Percentiles rank a stretch among this genome's conserved stretches.
Conservation (phyloP, 352 stramenopile genomes). For the Pythium vanterpoolii region DNA sequence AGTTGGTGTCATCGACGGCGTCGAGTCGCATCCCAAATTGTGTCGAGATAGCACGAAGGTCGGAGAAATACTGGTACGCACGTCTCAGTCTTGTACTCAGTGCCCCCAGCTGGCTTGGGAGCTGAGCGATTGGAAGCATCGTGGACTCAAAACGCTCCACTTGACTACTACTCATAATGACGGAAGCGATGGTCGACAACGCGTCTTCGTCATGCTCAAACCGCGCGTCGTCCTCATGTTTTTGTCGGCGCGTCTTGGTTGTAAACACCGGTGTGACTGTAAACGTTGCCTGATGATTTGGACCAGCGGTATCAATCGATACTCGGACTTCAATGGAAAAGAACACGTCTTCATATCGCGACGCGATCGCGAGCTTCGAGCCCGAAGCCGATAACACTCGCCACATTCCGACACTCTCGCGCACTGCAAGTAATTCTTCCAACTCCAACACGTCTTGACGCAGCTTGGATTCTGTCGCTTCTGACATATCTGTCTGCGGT, state of each 20-base stretch:
- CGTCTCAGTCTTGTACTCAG: constrained; percentile 28
- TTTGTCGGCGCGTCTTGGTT: constrained; percentile 8
- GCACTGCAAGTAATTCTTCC: constrained; percentile 22
- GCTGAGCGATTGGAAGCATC: neutral
- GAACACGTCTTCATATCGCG: constrained; percentile 19
- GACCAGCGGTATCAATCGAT: neutral
- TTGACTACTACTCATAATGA: constrained; percentile 1
- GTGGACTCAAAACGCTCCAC: neutral
- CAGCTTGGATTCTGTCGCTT: constrained; percentile 5
- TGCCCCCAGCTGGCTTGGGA: neutral
- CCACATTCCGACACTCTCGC: constrained; percentile 21
- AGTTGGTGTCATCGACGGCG: constrained; percentile 24
- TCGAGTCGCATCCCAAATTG: constrained; percentile 48
- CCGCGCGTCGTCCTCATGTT: neutral
- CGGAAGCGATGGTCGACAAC: constrained; percentile 11
- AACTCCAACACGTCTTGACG: constrained; percentile 16
- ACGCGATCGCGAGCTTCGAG: constrained; percentile 2
- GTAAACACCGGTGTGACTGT: constrained; percentile 6
- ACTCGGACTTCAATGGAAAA: constrained; percentile 21
- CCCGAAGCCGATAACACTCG: constrained; percentile 11
- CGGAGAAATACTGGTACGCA: constrained; percentile 51
- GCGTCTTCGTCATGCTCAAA: constrained; percentile 5
- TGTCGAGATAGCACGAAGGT: constrained; percentile 57
- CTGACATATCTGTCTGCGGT: neutral
- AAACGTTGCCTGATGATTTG: neutral